Evolutionary conservation across 2,329 filamentous ascomycete species (phyloP).

Genomic region (Colletotrichum somersetense): DNA sequence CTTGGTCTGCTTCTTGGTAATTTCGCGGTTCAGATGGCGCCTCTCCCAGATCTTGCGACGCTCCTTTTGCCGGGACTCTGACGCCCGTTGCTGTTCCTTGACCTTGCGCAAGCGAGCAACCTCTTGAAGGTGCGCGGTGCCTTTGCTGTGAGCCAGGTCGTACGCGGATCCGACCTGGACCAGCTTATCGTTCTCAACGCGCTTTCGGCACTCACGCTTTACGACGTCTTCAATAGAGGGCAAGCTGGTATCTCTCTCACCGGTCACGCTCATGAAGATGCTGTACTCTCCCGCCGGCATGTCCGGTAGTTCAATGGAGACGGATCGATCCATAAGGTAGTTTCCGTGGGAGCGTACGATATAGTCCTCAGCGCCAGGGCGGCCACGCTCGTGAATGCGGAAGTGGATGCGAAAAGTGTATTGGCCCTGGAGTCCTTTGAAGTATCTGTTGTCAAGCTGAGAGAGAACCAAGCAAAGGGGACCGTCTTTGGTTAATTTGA

Average conservation of each 20-base stretch:
- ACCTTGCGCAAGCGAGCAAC: slow-evolving; percentile 63
- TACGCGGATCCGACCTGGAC: slow-evolving; percentile 70
- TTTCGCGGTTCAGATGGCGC: slow-evolving; percentile 58
- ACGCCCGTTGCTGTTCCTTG: slow-evolving; percentile 63
- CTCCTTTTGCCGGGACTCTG: slow-evolving; percentile 58
- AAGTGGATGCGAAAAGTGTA: slow-evolving; percentile 66
- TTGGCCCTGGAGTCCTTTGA: slow-evolving; percentile 70
- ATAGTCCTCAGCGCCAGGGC: slow-evolving; percentile 67
- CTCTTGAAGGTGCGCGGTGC: slow-evolving; percentile 63
- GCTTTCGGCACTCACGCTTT: slow-evolving; percentile 61
- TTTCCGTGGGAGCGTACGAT: slow-evolving; percentile 70
- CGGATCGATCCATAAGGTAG: slow-evolving; percentile 69
- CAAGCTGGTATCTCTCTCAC: slow-evolving; percentile 57
- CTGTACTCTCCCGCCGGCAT: slow-evolving; percentile 69
- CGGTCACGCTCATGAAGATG: slow-evolving; percentile 68
- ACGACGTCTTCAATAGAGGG: slow-evolving; percentile 69
- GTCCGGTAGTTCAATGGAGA: slow-evolving; percentile 68
- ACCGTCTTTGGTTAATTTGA: slow-evolving; percentile 67
- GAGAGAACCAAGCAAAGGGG: slow-evolving; percentile 71
- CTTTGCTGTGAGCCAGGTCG: slow-evolving; percentile 71
- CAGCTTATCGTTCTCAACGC: slow-evolving; percentile 69
- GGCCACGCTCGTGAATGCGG: slow-evolving; percentile 64
- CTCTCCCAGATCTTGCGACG: slow-evolving; percentile 64
- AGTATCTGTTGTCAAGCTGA: slow-evolving; percentile 73
- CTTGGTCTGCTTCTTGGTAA: slow-evolving; percentile 56